Base-by-base conservation (phyloP, 2,329 filamentous ascomycete genomes). In the Exophiala bonariae region DNA sequence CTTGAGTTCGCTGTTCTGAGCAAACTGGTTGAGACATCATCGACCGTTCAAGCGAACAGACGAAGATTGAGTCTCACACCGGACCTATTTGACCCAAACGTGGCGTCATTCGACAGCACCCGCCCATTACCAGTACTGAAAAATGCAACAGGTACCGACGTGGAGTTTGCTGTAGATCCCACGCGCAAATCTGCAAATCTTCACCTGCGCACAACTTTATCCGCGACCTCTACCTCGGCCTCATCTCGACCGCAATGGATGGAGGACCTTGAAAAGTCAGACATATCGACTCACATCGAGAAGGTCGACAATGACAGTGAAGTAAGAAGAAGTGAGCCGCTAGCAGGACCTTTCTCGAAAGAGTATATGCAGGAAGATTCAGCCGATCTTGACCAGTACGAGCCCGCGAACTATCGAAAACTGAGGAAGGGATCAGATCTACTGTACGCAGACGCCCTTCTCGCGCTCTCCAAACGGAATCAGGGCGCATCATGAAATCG, bases 1-100 rank as follows among this genome's bases (percentile, higher is more conserved):
- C 70, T 80, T 5, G 80, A 82, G 61, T 75, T 75, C 50, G 73
- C 76, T 14, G 73, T 82, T 28, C 63, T 82, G 3, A 67, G 76
- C 6, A 68, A 69, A 41, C 57, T 75, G 6, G 66, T 74, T 26
- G 23, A 26, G 11, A 26, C 23, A 11, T 26, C 23, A 6, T 26
- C 23, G 11, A 26, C 6, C 11, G 23, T 26, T 26, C 23, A 26
- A 26, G 11, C 6, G 23, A 26, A 6, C 6, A 26, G 23, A 26
- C 23, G 23, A 26, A 26, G 23, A 6, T 11, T 26, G 6, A 26
- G 23, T 26, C 23, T 26, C 23, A 26, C 23, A 6, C 6, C 23
- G 11, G 23, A 26, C 11, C 23, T 6, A 26, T 26, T 11, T 11
- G 23, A 26, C 23, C 23, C 23, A 26, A 6, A 26, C 11, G 11